A percentile compares a stretch with the other conserved stretches of the same genome.
Conservation (phyloP, 768 basidiomycete genomes). For the Cystobasidiopsis lactophilus region DNA sequence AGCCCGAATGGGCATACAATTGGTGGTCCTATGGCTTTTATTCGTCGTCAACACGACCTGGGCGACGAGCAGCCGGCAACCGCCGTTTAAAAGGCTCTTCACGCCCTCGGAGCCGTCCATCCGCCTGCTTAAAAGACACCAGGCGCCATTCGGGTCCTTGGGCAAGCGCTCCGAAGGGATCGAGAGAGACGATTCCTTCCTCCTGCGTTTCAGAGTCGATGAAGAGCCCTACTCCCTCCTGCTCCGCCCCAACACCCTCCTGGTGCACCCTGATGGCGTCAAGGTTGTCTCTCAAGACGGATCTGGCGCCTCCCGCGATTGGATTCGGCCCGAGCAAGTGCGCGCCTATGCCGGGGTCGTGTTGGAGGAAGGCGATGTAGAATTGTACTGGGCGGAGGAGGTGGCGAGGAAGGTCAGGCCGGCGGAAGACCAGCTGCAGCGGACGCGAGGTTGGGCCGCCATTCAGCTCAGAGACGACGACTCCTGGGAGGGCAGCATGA, state of each 20-base stretch:
- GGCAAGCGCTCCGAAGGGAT: not conserved
- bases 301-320: constrained; percentile 33
- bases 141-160: not conserved
- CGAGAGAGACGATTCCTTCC: constrained; percentile 1
- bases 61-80: no score
- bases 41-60: no score
- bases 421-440: constrained; percentile 27
- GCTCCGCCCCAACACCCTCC: constrained; percentile 51
- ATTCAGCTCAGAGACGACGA: constrained; percentile 48
- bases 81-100: not conserved
- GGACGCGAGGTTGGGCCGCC: constrained; percentile 42
- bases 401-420: constrained; percentile 31
- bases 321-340: constrained; percentile 38
- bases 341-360: constrained; percentile 58
- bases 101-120: not conserved
- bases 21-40: no score
- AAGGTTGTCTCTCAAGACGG: constrained; percentile 29
- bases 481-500: constrained; percentile 29
- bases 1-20: no score
- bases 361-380: constrained; percentile 35
- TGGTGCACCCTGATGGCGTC: constrained; percentile 49
- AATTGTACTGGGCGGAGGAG: constrained; percentile 40
- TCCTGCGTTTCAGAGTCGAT: constrained; percentile 8
- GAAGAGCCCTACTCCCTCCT: constrained; percentile 45
- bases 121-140: not conserved